A percentile compares a stretch with the other conserved stretches of the same genome.
Evolutionary conservation across 306 rosid species (phyloP).

Genomic region (Prunus armeniaca): DNA sequence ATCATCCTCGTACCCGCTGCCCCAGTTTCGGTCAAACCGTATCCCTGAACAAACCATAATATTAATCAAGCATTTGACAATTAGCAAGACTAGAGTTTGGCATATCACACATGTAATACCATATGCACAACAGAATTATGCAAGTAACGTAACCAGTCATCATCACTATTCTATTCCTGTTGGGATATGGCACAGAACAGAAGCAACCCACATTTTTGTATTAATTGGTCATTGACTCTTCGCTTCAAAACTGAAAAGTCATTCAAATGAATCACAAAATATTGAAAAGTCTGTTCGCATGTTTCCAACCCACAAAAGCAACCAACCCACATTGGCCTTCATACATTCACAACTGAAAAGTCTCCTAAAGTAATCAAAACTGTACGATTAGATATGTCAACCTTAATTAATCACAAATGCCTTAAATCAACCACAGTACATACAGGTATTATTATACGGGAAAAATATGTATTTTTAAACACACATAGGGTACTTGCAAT

Average conservation of each 20-base stretch:
- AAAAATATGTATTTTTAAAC: too few species aligned
- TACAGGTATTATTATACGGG: too few species aligned
- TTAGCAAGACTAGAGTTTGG: not conserved
- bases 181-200: not conserved
- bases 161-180: not conserved
- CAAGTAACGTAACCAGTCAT: too few species aligned
- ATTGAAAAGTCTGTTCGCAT: not conserved
- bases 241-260: not conserved
- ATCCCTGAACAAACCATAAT: conserved; percentile 51
- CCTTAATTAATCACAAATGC: not conserved
- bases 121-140: too few species aligned
- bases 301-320: too few species aligned
- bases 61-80: not conserved
- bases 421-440: too few species aligned
- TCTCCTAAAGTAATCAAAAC: not conserved
- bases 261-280: not conserved
- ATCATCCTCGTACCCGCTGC: conserved; percentile 55
- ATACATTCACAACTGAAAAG: not conserved
- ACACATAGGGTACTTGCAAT: too few species aligned
- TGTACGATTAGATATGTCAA: too few species aligned
- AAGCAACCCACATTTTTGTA: not conserved
- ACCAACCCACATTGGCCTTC: not conserved
- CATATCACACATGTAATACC: too few species aligned
- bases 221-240: not conserved
- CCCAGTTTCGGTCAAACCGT: conserved; percentile 78